These are phyloP conservation scores for Alternaria triticimaculans DNA, from an alignment of 2,329 filamentous ascomycete genomes.

Conservation along the genomic window DNA sequence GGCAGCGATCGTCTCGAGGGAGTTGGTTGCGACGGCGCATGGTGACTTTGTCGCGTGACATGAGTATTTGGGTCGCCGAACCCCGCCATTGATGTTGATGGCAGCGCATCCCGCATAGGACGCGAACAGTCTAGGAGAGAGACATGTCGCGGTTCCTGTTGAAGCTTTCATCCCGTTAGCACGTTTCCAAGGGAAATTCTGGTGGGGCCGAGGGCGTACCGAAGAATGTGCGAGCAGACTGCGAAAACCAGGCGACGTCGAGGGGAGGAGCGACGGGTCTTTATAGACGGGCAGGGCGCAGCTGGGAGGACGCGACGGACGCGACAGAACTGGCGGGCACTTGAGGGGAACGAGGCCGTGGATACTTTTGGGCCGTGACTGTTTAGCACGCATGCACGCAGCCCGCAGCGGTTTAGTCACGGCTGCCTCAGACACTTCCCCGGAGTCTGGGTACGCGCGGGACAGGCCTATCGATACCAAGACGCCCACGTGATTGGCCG, in stretches of 20 bases:
- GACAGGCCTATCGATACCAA: slow-evolving; percentile 8
- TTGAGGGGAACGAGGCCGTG: slow-evolving; percentile 34
- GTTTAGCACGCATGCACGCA: slow-evolving; percentile 27
- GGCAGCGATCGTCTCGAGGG: slow-evolving; percentile 50
- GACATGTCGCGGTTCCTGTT: slow-evolving; percentile 35
- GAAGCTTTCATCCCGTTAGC: slow-evolving; percentile 35
- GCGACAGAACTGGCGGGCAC: slow-evolving; percentile 22
- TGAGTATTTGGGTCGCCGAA: slow-evolving; percentile 34
- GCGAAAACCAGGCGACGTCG: slow-evolving; percentile 19
- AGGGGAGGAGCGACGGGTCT: slow-evolving; percentile 16
- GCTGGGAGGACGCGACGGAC: slow-evolving; percentile 16
- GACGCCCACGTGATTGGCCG: slow-evolving; percentile 21
- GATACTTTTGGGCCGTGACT: slow-evolving; percentile 31
- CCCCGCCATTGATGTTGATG: slow-evolving; percentile 46
- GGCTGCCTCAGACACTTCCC: slow-evolving; percentile 25
- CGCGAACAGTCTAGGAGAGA: slow-evolving; percentile 34
- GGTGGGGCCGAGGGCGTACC: slow-evolving; percentile 40
- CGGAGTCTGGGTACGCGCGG: slow-evolving; percentile 27
- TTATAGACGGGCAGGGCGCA: slow-evolving; percentile 25
- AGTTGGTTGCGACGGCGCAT: slow-evolving; percentile 23
- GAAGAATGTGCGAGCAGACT: slow-evolving; percentile 28
- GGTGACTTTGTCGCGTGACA: slow-evolving; percentile 21
- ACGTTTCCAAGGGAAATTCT: slow-evolving; percentile 17
- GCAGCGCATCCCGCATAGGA: slow-evolving; percentile 43
- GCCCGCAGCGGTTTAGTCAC: slow-evolving; percentile 20